A percentile compares a stretch with the other conserved stretches of the same genome.
These are phyloP conservation scores for Lindgomyces ingoldianus DNA, from an alignment of 495 filamentous ascomycete species.

Conservation along the genomic window DNA sequence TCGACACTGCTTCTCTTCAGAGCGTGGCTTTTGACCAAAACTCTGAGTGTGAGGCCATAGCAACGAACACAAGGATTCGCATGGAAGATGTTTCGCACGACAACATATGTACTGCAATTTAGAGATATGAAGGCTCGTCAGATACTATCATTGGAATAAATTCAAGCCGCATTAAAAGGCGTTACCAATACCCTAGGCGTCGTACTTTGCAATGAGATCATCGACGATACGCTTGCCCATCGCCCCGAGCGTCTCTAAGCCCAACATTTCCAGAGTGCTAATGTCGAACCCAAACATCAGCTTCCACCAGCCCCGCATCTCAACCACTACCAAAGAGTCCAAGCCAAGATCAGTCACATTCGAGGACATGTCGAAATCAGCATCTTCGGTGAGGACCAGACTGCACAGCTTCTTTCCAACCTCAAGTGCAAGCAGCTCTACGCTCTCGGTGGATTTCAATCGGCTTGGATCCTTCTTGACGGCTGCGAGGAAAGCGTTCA, in stretches of 20 bases:
- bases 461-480: not conserved
- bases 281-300: slow-evolving; percentile 13
- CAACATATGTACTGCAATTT: no score
- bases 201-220: no score
- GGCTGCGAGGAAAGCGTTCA: not conserved
- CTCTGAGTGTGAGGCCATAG: no score
- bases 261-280: slow-evolving; percentile 17
- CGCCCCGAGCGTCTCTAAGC: not conserved
- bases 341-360: not conserved
- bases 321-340: slow-evolving; percentile 18
- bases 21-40: no score
- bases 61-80: no score
- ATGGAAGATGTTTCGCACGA: no score
- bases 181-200: no score
- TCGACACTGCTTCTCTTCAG: no score
- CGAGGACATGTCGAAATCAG: not conserved
- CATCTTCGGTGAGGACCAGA: slow-evolving; percentile 2
- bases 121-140: no score
- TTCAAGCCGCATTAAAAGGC: no score
- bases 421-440: not conserved
- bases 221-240: no score
- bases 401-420: slow-evolving; percentile 12
- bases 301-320: slow-evolving; percentile 19
- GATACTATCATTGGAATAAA: no score
- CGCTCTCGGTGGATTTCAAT: not conserved